phyloP scores from a whole-genome alignment of 2,329 filamentous ascomycete species.

The Tolypocladium inflatum region DNA sequence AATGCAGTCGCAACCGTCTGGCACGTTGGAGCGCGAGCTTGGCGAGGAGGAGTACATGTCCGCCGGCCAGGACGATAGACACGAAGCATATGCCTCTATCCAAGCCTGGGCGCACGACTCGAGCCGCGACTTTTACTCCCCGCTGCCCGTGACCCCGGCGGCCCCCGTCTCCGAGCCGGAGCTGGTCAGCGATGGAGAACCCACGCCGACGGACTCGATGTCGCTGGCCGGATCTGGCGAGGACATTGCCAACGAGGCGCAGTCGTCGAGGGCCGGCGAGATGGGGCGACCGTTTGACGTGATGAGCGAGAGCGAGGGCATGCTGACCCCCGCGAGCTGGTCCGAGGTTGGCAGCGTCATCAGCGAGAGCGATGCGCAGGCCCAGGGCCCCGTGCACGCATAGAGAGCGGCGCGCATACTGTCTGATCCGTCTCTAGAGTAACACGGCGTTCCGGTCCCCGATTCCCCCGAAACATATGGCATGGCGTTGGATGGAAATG shows the following conservation, averaged over 20 bases:
- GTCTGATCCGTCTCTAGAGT: neutral
- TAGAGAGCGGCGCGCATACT: conserved; percentile 4
- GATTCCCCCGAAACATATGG: neutral
- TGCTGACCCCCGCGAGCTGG: conserved; percentile 53
- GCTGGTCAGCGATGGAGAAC: conserved; percentile 40
- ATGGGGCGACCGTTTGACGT: conserved; percentile 39
- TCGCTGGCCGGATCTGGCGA: conserved; percentile 44
- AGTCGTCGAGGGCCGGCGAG: conserved; percentile 26
- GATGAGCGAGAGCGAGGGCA: conserved; percentile 49
- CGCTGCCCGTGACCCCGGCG: conserved; percentile 42
- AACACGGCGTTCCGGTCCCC: neutral
- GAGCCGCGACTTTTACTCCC: conserved; percentile 48
- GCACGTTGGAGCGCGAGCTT: conserved; percentile 25
- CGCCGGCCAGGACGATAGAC: conserved; percentile 34
- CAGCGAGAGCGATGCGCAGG: conserved; percentile 39
- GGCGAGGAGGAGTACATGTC: conserved; percentile 41
- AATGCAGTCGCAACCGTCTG: conserved; percentile 10
- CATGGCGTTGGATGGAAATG: conserved; percentile 6
- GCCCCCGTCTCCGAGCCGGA: conserved; percentile 42
- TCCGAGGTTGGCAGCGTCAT: conserved; percentile 55
- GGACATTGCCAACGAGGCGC: conserved; percentile 34
- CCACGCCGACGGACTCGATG: conserved; percentile 50
- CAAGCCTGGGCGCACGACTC: conserved; percentile 55
- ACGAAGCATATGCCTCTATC: conserved; percentile 48
- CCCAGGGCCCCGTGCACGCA: conserved; percentile 20